Base-by-base conservation (phyloP, 164 flowering plant genomes). In the Vitis labrusca region DNA sequence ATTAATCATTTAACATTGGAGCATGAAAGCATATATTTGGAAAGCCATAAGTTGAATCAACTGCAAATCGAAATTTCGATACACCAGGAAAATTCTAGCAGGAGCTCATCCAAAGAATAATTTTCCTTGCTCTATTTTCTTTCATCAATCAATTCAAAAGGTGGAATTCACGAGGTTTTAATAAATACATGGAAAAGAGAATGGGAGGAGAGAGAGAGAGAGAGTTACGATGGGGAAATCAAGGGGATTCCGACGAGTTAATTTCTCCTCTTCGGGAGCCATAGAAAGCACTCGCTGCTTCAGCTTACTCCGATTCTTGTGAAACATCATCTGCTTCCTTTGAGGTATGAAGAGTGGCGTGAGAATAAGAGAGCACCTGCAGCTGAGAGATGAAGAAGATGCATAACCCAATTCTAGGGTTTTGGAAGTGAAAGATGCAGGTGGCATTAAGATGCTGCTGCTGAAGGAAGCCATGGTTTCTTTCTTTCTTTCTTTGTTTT, bases 181-280 rank as follows among this genome's bases (percentile, higher is more conserved):
- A 10, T 12, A 70, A 37, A 17, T 17, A 61, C 6, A 8, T 29
- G 8, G 9, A 23, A 68, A 9, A 37, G 53, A 68, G 49, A 52
- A 37, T 37, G 7, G 49, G 56, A 12, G 47, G 51, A 76, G 63
- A 68, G 49, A 61, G 13, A 10, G 27, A 64, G 62, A 37, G 52
- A 59, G 23, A 74, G 84, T 57, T 78, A 92, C 97, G 70, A 92
- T 79, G 2, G 91, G 96, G 75, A 89, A 89, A 79, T 92, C 94
- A 54, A 89, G 91, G 78, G 95, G 96, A 37, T 80, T 80, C 47
- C 96, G 92, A 64, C 94, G 97, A 67, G 92, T 89, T 73, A 84
- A 56, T 75, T 76, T 89, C 80, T 92, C 91, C 62, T 90, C 95
- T 1, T 92, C 91, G 12, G 97, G 95, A 57, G 95, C 93, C 95